Base-by-base conservation (phyloP, 2,329 filamentous ascomycete genomes). In the Ambrosiella xylebori region DNA sequence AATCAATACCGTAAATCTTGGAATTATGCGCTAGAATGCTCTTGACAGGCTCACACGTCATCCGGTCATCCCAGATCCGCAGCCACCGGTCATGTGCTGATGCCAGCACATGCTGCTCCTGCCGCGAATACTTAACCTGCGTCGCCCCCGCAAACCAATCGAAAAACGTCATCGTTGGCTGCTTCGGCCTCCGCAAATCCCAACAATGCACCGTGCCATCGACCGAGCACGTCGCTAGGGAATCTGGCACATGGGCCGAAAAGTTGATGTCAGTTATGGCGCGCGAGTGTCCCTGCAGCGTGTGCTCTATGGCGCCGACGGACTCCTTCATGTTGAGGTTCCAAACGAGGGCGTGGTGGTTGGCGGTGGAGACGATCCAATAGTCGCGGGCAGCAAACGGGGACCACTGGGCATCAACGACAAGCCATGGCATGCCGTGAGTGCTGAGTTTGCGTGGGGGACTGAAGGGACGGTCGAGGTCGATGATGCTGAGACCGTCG, bases 191-290 rank as follows among this genome's bases (percentile, higher is more conserved):
- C 40, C 90, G 80, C 51, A 96, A 73, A 70, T 96, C 90, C 88
- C 91, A 96, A 65, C 84, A 88, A 68, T 95, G 88, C 7, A 96
- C 86, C 65, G 89, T 95, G 55, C 89, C 93, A 69, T 96, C 90
- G 37, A 96, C 87, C 2, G 88, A 86, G 68, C 89, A 96, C 0
- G 91, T 95, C 8, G 89, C 87, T 13, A 96, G 78, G 49, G 90
- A 75, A 66, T 96, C 90, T 0, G 89, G 88, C 66, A 96, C 86
- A 64, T 95, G 88, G 4, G 90, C 89, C 0, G 88, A 95, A 69
- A 95, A 96, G 68, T 96, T 96, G 69, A 96, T 89, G 67, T 96
- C 90, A 7, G 90, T 96, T 64, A 96, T 96, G 62, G 90, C 89
- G 63, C 91, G 80, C 51, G 81, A 87, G 68, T 74, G 90, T 1